Percentiles rank a stretch among this genome's conserved stretches.
Conservation (phyloP, 805 yeast species). For the Helenozyma rhizophorensis region DNA sequence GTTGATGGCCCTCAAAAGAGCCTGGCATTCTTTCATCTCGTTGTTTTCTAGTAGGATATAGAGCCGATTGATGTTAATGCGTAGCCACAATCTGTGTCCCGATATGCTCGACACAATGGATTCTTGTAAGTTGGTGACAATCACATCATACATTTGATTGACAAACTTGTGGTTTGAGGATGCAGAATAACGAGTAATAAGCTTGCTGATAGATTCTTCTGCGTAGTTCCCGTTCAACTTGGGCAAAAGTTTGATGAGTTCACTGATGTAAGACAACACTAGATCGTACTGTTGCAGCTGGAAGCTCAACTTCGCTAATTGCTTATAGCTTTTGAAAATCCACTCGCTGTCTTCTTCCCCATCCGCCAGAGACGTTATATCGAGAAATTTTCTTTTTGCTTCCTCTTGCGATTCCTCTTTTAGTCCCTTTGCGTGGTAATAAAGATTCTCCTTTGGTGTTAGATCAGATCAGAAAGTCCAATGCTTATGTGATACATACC, state of each 20-base stretch:
- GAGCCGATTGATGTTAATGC: slow-evolving; percentile 43
- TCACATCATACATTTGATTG: slow-evolving; percentile 25
- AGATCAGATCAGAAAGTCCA: slow-evolving; percentile 9
- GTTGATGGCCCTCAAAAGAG: slow-evolving; percentile 35
- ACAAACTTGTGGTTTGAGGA: slow-evolving; percentile 26
- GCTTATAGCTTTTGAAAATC: slow-evolving; percentile 39
- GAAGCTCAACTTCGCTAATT: slow-evolving; percentile 34
- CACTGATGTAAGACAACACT: slow-evolving; percentile 19
- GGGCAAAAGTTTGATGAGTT: slow-evolving; percentile 21
- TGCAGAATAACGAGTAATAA: slow-evolving; percentile 30
- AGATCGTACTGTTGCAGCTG: slow-evolving; percentile 18
- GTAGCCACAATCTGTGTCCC: slow-evolving; percentile 39
- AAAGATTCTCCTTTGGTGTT: slow-evolving; percentile 26
- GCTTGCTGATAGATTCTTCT: slow-evolving; percentile 36
- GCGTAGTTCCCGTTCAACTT: slow-evolving; percentile 31
- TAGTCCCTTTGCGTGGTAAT: slow-evolving; percentile 35
- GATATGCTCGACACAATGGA: slow-evolving; percentile 14
- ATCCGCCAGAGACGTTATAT: slow-evolving; percentile 17
- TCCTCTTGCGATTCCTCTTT: slow-evolving; percentile 24
- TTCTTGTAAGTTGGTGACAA: slow-evolving; percentile 22
- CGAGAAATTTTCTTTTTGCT: slow-evolving; percentile 10
- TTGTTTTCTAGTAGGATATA: slow-evolving; percentile 30
- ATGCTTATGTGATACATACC: slow-evolving; percentile 6
- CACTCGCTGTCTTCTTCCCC: slow-evolving; percentile 25
- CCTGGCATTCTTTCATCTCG: slow-evolving; percentile 28